Percentiles rank a stretch among this genome's conserved stretches.
phyloP scores from a whole-genome alignment of 805 yeast species.

The Yamadazyma phyllophila region DNA sequence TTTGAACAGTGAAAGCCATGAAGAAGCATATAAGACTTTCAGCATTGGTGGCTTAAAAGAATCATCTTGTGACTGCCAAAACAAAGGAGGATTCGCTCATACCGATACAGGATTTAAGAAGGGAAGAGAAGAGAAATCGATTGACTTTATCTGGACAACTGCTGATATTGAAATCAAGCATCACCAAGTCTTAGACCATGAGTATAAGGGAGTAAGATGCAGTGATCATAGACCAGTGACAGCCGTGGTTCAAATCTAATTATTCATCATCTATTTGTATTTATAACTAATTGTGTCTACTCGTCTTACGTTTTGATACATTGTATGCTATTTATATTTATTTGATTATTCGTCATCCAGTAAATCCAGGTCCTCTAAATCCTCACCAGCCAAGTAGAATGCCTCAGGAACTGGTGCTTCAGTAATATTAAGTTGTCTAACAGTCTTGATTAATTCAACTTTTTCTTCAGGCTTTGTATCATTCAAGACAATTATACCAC shows the following conservation, averaged over 20 bases:
- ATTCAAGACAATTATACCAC: slow-evolving; percentile 69
- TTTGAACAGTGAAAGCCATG: slow-evolving; percentile 34
- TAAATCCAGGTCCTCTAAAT: slow-evolving; percentile 40
- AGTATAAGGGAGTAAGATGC: slow-evolving; percentile 28
- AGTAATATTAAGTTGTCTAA: slow-evolving; percentile 70
- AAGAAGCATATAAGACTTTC: slow-evolving; percentile 36
- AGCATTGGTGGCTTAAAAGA: slow-evolving; percentile 17
- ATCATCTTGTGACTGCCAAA: slow-evolving; percentile 23
- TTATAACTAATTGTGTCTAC: background rate
- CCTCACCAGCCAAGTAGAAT: slow-evolving; percentile 58
- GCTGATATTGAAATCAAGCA: slow-evolving; percentile 11
- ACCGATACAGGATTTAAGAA: slow-evolving; percentile 44
- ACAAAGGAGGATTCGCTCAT: slow-evolving; percentile 36
- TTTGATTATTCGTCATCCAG: slow-evolving; percentile 11
- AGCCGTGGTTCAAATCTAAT: slow-evolving; percentile 11
- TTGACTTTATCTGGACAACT: slow-evolving; percentile 45
- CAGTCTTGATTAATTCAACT: slow-evolving; percentile 70
- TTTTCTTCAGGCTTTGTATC: slow-evolving; percentile 64
- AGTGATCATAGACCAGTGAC: slow-evolving; percentile 40
- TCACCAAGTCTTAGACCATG: slow-evolving; percentile 23
- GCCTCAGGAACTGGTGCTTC: slow-evolving; percentile 77
- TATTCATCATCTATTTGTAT: background rate
- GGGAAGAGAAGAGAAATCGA: slow-evolving; percentile 24
- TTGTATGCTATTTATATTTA: background rate
- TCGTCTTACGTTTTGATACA: background rate